Evolutionary conservation across 441 rosid genomes (phyloP).

Genomic region (Lepidium campestre): DNA sequence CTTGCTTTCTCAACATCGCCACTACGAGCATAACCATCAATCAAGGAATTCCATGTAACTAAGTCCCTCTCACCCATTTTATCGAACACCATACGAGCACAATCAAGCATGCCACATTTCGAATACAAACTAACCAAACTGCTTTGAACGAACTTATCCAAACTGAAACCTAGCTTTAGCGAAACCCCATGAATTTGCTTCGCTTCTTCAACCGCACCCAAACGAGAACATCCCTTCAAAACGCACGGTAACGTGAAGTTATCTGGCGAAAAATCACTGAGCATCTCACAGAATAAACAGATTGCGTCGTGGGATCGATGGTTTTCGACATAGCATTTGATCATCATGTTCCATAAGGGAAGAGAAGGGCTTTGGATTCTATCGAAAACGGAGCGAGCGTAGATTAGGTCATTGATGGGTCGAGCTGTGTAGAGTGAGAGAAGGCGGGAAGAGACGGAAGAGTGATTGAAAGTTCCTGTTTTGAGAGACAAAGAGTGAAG

Average conservation of each 20-base stretch:
- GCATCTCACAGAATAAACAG: conserved; percentile 30
- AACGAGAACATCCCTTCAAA: conserved; percentile 44
- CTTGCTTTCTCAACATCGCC: conserved; percentile 33
- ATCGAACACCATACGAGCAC: conserved; percentile 41
- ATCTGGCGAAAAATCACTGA: conserved; percentile 31
- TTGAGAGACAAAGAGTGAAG: conserved; percentile 46
- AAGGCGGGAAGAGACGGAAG: conserved; percentile 37
- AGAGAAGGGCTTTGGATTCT: conserved; percentile 27
- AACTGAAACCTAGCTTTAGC: conserved; percentile 35
- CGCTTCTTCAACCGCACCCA: conserved; percentile 39
- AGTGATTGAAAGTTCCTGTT: conserved; percentile 32
- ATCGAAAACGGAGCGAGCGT: conserved; percentile 34
- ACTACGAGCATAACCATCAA: conserved; percentile 38
- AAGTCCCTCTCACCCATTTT: conserved; percentile 37
- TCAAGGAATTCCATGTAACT: conserved; percentile 46
- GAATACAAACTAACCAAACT: conserved; percentile 46
- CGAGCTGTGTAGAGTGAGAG: conserved; percentile 37
- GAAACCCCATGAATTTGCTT: conserved; percentile 47
- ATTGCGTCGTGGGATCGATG: conserved; percentile 40
- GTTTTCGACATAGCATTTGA: conserved; percentile 45
- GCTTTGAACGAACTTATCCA: conserved; percentile 46
- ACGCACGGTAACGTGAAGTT: conserved; percentile 45
- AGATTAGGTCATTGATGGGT: conserved; percentile 32
- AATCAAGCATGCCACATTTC: conserved; percentile 36
- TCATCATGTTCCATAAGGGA: conserved; percentile 41